Evolutionary conservation across 441 rosid genomes (phyloP), one percentile per base, ranked within the genome.

Genomic region (Corymbia citriodora): DNA sequence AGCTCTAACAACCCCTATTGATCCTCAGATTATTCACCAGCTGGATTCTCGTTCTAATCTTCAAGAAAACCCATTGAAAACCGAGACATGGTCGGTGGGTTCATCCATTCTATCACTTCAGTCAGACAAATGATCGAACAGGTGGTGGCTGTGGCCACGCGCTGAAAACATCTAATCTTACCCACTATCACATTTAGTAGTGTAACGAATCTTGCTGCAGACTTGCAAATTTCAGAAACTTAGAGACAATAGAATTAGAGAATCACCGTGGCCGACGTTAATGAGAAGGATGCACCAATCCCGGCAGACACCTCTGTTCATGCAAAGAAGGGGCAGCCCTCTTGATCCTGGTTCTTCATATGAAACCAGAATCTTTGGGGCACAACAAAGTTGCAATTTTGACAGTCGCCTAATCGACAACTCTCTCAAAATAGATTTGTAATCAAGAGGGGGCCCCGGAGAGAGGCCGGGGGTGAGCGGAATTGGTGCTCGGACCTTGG

Each of bases 81-180:
- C 45, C 8, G 79, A 68, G 40, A 68, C 40, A 4, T 9, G 23
- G 16, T 31, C 21, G 79, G 79, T 31, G 40, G 79, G 79, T 31
- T 31, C 79, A 68, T n/a, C 79, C 45, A 8, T 68, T 31, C 79
- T 5, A 31, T 16, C 18, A 68, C 79, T 61, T 88, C 52, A 14
- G 13, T 88, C 40, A 59, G 81, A 49, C 89, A 88, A 88, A 16
- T 4, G 79, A 68, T 31, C 79, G 79, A 31, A 68, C 79, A 68
- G 79, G 45, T 68, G 40, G 79, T 9, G 79, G 40, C 5, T 9
- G 21, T 31, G 40, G 12, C 23, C 40, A 16, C 6, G 74, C 74
- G 0, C 40, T 31, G 21, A 2, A 8, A 31, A 31, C 40, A 31
- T 0, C 9, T 9, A 0, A 33, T 0, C 40, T 0, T n/a, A 7